phyloP scores from a whole-genome alignment of 2,329 filamentous ascomycete genomes.

The Gremmenia infestans region DNA sequence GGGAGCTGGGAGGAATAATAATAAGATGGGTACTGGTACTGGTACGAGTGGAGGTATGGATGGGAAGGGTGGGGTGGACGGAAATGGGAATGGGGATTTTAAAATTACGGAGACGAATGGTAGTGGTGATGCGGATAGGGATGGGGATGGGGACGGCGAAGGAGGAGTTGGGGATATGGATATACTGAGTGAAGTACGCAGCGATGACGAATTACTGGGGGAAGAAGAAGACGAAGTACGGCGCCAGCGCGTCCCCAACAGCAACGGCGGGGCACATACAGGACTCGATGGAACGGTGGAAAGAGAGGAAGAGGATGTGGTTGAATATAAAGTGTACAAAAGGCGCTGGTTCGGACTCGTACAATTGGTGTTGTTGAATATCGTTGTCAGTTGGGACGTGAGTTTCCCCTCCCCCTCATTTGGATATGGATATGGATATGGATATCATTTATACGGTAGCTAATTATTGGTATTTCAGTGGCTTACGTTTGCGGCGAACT shows the following conservation, averaged over 20 bases:
- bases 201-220: conserved; percentile 28
- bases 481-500: conserved; percentile 87
- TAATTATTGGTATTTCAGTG: conserved; percentile 51
- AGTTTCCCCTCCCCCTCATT: conserved; percentile 37
- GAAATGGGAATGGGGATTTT: conserved; percentile 9
- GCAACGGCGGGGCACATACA: conserved; percentile 2
- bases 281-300: not conserved
- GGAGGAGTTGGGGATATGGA: conserved; percentile 19
- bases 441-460: not conserved
- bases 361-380: conserved; percentile 82
- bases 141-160: not conserved
- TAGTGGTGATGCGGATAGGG: conserved; percentile 1
- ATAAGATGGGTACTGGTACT: not conserved
- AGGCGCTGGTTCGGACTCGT: conserved; percentile 82
- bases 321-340: conserved; percentile 62
- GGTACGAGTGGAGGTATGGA: too few relatives aligned
- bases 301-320: conserved; percentile 3
- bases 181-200: conserved; percentile 23
- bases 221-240: conserved; percentile 11
- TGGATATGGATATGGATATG: not conserved
- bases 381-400: conserved; percentile 94
- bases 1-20: not conserved
- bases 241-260: not conserved
- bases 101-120: conserved; percentile 15
- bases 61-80: too few relatives aligned